phyloP scores from a whole-genome alignment of 805 yeast genomes.

The Myxozyma melibiosi region DNA sequence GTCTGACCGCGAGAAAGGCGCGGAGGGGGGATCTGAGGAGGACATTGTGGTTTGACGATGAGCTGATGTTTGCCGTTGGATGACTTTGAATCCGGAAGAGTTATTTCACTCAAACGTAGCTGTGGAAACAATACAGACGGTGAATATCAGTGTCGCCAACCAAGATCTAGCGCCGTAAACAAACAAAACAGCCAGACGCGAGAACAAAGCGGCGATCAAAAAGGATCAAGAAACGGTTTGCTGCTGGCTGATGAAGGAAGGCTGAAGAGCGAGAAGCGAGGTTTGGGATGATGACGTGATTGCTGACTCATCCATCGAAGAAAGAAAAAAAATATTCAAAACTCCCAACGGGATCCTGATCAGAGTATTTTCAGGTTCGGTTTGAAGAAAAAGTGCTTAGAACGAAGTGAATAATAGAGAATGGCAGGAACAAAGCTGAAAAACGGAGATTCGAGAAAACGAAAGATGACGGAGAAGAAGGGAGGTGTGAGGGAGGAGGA shows the following conservation, averaged over 20 bases:
- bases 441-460: slow-evolving; percentile 1
- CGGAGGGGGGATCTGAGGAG: neutral
- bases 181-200: too few species aligned
- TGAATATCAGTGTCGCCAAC: too few species aligned
- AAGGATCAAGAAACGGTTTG: too few species aligned
- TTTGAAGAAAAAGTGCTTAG: too few species aligned
- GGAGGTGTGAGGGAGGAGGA: neutral
- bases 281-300: neutral
- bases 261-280: neutral
- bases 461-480: slow-evolving; percentile 8
- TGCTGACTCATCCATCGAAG: neutral
- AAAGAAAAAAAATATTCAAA: slow-evolving; percentile 2
- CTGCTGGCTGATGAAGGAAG: neutral
- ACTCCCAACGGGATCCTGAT: neutral
- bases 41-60: neutral
- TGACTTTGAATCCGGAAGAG: too few species aligned
- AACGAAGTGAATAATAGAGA: too few species aligned
- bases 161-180: too few species aligned
- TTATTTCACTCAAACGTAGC: too few species aligned
- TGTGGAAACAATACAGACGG: too few species aligned
- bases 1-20: neutral
- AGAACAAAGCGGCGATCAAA: too few species aligned
- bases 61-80: neutral
- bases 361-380: too few species aligned
- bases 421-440: too few species aligned